Percentiles rank a stretch among this genome's conserved stretches.
These are phyloP conservation scores for Abrus pulchellus DNA, from an alignment of 306 rosid genomes.

Conservation along the genomic window DNA sequence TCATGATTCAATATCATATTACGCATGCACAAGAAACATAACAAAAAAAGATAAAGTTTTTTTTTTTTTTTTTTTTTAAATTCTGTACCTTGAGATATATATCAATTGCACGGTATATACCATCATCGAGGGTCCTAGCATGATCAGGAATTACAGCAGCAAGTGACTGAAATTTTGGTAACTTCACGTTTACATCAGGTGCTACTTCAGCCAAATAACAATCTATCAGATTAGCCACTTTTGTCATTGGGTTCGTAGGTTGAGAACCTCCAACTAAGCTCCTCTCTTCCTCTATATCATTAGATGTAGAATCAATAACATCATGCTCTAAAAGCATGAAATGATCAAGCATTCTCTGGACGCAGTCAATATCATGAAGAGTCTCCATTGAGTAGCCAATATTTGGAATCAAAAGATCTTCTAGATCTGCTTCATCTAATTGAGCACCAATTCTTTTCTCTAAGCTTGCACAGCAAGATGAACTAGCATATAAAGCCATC, in stretches of 20 bases:
- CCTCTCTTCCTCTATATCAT: constrained; percentile 64
- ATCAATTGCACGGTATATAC: constrained; percentile 87
- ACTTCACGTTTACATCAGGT: constrained; percentile 83
- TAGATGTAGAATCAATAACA: constrained; percentile 56
- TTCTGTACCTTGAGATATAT: constrained; percentile 81
- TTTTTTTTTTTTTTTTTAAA: background rate
- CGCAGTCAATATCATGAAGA: constrained; percentile 83
- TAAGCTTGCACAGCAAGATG: constrained; percentile 65
- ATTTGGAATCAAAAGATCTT: constrained; percentile 87
- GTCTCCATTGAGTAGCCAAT: constrained; percentile 85
- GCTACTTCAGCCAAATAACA: constrained; percentile 90
- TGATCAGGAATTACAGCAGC: constrained; percentile 82
- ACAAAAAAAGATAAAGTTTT: background rate
- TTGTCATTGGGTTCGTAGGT: constrained; percentile 59
- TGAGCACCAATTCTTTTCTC: constrained; percentile 81
- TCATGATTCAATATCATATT: background rate
- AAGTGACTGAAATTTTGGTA: constrained; percentile 75
- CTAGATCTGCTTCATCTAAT: constrained; percentile 76
- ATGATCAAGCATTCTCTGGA: constrained; percentile 90
- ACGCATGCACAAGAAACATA: constrained; percentile 6
- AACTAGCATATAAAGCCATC: constrained; percentile 67
- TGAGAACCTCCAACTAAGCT: constrained; percentile 60
- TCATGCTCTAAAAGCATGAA: constrained; percentile 70
- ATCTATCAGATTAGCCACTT: constrained; percentile 86
- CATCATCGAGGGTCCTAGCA: constrained; percentile 84